Conservation (phyloP, 169 alveolate species). For the Besnoitia besnoiti region DNA sequence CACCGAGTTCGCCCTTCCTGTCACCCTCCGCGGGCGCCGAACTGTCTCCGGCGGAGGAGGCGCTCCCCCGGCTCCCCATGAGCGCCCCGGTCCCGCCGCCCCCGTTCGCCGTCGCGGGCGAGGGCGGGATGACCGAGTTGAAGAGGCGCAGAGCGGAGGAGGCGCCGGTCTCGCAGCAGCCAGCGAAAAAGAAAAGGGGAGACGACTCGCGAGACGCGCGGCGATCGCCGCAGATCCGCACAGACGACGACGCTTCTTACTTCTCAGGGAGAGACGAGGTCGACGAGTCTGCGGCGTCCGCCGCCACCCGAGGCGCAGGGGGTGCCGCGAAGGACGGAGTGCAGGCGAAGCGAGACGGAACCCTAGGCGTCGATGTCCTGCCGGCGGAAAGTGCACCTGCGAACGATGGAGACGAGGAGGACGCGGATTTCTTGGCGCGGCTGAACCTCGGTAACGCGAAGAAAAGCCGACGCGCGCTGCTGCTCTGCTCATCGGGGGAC, state of each 20-base stretch:
- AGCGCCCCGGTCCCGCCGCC: too few species aligned
- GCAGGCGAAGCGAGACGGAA: not conserved
- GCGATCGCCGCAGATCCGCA: not conserved
- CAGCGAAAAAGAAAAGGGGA: not conserved
- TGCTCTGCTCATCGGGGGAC: not conserved
- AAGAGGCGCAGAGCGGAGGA: too few species aligned
- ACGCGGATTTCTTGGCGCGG: not conserved
- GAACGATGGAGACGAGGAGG: not conserved
- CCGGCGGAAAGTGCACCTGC: too few species aligned
- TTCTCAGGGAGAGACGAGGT: not conserved
- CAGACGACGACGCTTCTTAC: not conserved
- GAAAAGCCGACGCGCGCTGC: not conserved
- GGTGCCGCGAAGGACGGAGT: too few species aligned
- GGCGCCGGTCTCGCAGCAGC: not conserved
- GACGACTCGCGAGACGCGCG: not conserved
- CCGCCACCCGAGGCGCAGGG: not conserved
- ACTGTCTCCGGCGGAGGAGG: not conserved
- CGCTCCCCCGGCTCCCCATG: not conserved
- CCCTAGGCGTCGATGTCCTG: not conserved
- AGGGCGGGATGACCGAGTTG: too few species aligned
- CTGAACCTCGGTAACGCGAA: not conserved
- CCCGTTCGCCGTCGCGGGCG: too few species aligned
- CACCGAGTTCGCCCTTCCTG: not conserved
- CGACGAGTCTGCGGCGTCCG: not conserved
- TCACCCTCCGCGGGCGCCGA: too few species aligned